phyloP scores from a whole-genome alignment of 2,329 filamentous ascomycete species.

The Hymenoscyphus infarciens region DNA sequence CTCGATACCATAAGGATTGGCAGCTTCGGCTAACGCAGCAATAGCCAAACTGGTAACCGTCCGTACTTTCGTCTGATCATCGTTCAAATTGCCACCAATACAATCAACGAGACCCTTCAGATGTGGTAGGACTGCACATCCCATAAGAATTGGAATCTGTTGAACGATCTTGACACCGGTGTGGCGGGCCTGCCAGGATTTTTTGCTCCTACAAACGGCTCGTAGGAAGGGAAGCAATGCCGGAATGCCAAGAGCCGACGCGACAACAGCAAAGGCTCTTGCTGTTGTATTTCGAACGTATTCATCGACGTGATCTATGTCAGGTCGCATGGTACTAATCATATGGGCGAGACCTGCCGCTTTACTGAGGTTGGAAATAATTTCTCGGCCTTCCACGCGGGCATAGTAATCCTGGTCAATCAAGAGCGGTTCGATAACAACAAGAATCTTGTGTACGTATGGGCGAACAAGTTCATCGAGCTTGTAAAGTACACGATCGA shows the following conservation, averaged over 20 bases:
- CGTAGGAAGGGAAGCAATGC: constrained; percentile 91
- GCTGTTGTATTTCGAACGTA: constrained; percentile 98
- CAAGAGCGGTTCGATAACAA: constrained; percentile 97
- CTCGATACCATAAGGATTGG: constrained; percentile 98
- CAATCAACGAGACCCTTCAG: constrained; percentile 95
- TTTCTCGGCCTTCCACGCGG: constrained; percentile 94
- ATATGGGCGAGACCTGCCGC: constrained; percentile 95
- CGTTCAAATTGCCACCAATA: constrained; percentile 91
- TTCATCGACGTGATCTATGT: constrained; percentile 97
- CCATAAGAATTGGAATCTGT: constrained; percentile 98
- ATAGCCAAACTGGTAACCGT: constrained; percentile 95
- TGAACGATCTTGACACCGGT: constrained; percentile 99
- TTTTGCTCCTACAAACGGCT: constrained; percentile 95
- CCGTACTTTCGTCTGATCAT: constrained; percentile 96
- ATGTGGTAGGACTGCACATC: constrained; percentile 91
- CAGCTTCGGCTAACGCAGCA: constrained; percentile 90
- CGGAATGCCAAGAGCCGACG: constrained; percentile 91
- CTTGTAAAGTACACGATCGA: constrained; percentile 97
- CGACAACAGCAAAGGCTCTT: constrained; percentile 93
- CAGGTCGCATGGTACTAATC: constrained; percentile 98
- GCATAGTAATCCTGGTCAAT: constrained; percentile 99
- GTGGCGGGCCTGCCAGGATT: constrained; percentile 97
- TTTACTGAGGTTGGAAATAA: constrained; percentile 96
- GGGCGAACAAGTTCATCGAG: constrained; percentile 93
- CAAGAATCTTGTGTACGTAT: constrained; percentile 96